These are phyloP conservation scores for Pseudozyma tsukubaensis DNA, from an alignment of 1,284 basidiomycete species.

Conservation along the genomic window DNA sequence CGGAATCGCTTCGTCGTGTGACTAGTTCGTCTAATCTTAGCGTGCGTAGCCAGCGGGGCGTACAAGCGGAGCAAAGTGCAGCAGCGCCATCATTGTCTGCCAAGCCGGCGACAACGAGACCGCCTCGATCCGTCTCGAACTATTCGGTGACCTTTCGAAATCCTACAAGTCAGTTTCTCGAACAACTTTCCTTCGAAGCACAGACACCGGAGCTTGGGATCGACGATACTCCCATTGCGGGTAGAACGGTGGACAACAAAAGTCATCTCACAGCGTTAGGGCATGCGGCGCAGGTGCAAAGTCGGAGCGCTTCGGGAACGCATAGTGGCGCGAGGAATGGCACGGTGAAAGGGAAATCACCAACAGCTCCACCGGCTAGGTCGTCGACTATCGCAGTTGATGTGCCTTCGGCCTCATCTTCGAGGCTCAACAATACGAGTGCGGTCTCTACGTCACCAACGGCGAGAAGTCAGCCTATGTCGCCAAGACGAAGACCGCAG, in stretches of 20 bases:
- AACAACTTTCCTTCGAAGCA: conserved; percentile 33
- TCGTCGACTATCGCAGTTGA: conserved; percentile 20
- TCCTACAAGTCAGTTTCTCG: conserved; percentile 38
- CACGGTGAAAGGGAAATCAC: conserved; percentile 14
- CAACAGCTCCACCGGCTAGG: conserved; percentile 3
- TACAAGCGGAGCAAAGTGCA: conserved; percentile 1
- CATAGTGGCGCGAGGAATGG: neutral
- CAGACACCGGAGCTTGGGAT: conserved; percentile 32
- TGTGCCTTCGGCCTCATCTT: neutral
- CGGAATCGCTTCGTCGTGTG: conserved; percentile 34
- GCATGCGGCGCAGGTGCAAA: conserved; percentile 42
- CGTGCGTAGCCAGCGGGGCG: conserved; percentile 9
- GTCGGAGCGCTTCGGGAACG: conserved; percentile 10
- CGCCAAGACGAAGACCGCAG: conserved; percentile 24
- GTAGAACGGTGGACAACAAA: conserved; percentile 25
- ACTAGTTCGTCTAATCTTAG: conserved; percentile 39
- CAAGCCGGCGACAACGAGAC: conserved; percentile 8
- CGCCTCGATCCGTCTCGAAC: conserved; percentile 28
- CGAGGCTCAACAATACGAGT: conserved; percentile 2
- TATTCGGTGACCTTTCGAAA: conserved; percentile 41
- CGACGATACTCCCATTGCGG: conserved; percentile 34
- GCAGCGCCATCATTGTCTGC: conserved; percentile 15
- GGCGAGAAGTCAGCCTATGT: conserved; percentile 14
- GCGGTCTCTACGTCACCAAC: conserved; percentile 7
- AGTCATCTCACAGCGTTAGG: conserved; percentile 42